A percentile compares a stretch with the other conserved stretches of the same genome.
Evolutionary conservation across 257 asterid genomes (phyloP).

Genomic region (Plantago major): DNA sequence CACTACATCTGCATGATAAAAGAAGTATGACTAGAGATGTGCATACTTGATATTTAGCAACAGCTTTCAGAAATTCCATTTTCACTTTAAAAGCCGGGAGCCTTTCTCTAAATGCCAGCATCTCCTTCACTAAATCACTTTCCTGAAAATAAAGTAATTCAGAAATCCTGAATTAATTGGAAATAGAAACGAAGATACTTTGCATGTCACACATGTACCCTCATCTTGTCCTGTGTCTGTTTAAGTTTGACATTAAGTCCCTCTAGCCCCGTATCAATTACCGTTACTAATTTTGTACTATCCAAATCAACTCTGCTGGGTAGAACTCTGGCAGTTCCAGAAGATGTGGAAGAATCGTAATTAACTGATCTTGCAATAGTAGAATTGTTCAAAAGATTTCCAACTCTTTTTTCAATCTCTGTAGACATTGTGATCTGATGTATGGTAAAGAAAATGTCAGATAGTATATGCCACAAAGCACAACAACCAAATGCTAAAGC

Average conservation of each 20-base stretch:
- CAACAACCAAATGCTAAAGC: too few species aligned
- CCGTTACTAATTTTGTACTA: slow-evolving; percentile 22
- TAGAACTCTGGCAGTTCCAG: slow-evolving; percentile 39
- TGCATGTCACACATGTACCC: slow-evolving; percentile 41
- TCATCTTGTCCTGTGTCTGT: slow-evolving; percentile 70
- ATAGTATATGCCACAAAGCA: too few species aligned
- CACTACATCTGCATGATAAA: background rate
- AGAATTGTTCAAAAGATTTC: slow-evolving; percentile 57
- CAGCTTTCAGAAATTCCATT: slow-evolving; percentile 77
- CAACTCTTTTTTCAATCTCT: slow-evolving; percentile 76
- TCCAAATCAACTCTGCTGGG: slow-evolving; percentile 33
- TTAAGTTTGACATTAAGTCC: slow-evolving; percentile 56
- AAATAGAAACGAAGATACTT: slow-evolving; percentile 18
- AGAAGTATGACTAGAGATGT: slow-evolving; percentile 9
- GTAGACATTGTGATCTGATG: slow-evolving; percentile 76
- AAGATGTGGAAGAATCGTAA: slow-evolving; percentile 39
- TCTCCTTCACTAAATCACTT: slow-evolving; percentile 54
- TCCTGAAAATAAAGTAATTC: slow-evolving; percentile 40
- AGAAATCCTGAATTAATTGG: slow-evolving; percentile 17
- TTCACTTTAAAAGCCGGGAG: slow-evolving; percentile 84
- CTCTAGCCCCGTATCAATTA: slow-evolving; percentile 40
- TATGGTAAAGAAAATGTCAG: background rate
- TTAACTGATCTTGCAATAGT: slow-evolving; percentile 30
- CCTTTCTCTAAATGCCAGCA: slow-evolving; percentile 79
- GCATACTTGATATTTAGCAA: slow-evolving; percentile 70